Conservation (phyloP, 805 yeast species). For the Yamadazyma philogaea region DNA sequence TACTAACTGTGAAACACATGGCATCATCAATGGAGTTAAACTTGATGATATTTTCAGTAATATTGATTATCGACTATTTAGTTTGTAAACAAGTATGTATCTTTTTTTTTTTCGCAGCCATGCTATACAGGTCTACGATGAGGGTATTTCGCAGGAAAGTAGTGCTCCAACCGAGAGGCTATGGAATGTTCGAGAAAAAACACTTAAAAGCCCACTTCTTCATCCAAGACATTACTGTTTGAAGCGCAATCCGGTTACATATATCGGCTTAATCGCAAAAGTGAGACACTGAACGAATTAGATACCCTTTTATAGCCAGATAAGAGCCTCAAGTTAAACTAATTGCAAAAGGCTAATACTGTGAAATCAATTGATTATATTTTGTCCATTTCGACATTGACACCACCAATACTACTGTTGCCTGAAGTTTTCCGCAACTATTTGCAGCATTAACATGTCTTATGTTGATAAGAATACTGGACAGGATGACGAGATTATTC, state of each 20-base stretch:
- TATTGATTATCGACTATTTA: slow-evolving; percentile 9
- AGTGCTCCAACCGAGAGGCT: neutral
- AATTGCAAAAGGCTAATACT: neutral
- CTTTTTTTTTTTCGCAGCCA: neutral
- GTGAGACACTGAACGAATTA: slow-evolving; percentile 1
- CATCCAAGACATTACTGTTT: neutral
- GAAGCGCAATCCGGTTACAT: slow-evolving; percentile 5
- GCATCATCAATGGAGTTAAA: slow-evolving; percentile 41
- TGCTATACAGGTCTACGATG: neutral
- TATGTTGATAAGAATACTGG: neutral
- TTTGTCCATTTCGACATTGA: no score
- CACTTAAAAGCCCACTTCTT: neutral
- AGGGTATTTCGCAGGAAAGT: neutral
- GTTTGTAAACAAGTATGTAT: slow-evolving; percentile 1
- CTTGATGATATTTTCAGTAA: slow-evolving; percentile 34
- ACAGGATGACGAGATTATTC: slow-evolving; percentile 7
- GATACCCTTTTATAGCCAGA: neutral
- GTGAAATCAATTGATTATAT: neutral
- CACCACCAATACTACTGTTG: neutral
- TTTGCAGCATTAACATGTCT: slow-evolving; percentile 8
- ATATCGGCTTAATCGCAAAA: slow-evolving; percentile 1
- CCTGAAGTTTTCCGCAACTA: neutral
- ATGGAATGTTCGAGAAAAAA: slow-evolving; percentile 5
- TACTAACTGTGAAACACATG: slow-evolving; percentile 43
- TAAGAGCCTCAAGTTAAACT: neutral